A percentile compares a stretch with the other conserved stretches of the same genome.
These are phyloP conservation scores for Colletotrichum salicis DNA, from an alignment of 2,329 filamentous ascomycete species.

Conservation along the genomic window DNA sequence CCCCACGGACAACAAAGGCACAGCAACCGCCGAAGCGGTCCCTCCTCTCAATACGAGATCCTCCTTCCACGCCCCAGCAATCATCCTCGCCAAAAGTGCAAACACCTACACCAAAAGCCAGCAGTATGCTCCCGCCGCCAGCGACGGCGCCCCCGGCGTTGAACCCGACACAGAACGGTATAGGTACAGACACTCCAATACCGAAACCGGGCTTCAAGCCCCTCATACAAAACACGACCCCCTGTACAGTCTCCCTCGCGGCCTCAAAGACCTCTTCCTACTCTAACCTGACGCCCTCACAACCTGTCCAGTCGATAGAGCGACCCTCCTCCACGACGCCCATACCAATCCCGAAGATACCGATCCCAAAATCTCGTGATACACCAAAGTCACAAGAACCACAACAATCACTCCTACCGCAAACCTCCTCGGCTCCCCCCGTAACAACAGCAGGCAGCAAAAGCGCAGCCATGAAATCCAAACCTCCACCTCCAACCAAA, in stretches of 20 bases:
- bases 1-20: background rate
- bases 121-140: background rate
- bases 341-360: background rate
- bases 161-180: background rate
- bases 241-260: conserved; percentile 2
- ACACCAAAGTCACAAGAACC: background rate
- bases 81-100: background rate
- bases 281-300: background rate
- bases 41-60: conserved; percentile 12
- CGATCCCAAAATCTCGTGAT: background rate
- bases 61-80: background rate
- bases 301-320: conserved; percentile 1
- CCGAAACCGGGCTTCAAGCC: conserved; percentile 26
- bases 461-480: conserved; percentile 2
- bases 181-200: background rate
- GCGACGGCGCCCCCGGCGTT: background rate
- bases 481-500: background rate
- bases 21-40: conserved; percentile 2
- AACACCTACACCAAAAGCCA: background rate
- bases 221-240: background rate
- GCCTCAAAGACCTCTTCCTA: background rate
- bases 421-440: background rate
- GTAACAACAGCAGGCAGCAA: background rate
- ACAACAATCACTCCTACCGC: background rate
- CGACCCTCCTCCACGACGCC: background rate